Evolutionary conservation across 345 rosid species (phyloP).

Genomic region (Euphorbia tirucalli): DNA sequence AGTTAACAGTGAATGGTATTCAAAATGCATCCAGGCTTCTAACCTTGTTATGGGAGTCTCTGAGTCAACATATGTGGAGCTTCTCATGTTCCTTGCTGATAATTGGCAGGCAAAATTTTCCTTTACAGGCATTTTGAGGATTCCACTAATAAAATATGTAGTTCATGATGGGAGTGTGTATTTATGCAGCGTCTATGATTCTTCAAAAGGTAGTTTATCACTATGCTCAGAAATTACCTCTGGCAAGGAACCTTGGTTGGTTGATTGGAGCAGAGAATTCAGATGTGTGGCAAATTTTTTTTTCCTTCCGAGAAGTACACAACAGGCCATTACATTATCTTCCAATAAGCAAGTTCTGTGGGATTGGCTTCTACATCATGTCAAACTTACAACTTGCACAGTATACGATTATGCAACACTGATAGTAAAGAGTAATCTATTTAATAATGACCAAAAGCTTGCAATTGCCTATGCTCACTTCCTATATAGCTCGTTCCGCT

Average conservation of each 20-base stretch:
- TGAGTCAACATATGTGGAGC: constrained; percentile 45
- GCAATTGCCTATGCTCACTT: constrained; percentile 54
- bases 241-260: constrained; percentile 40
- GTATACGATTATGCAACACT: constrained; percentile 34
- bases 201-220: not conserved
- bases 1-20: constrained; percentile 55
- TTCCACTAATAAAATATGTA: constrained; percentile 53
- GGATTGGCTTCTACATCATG: constrained; percentile 41
- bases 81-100: constrained; percentile 48
- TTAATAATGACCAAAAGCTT: constrained; percentile 34
- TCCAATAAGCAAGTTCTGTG: constrained; percentile 19
- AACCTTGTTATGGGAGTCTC: constrained; percentile 46
- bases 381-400: constrained; percentile 8
- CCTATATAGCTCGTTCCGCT: constrained; percentile 39
- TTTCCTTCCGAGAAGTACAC: constrained; percentile 48
- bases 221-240: constrained; percentile 24
- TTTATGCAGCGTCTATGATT: constrained; percentile 34
- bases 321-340: constrained; percentile 28
- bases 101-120: constrained; percentile 47
- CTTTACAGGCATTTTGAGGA: constrained; percentile 26
- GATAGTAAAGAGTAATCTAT: constrained; percentile 7
- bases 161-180: constrained; percentile 33
- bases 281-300: constrained; percentile 25
- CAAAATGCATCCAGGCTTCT: constrained; percentile 55
- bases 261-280: constrained; percentile 54